These are phyloP conservation scores for Agrocybe praecox DNA, from an alignment of 768 basidiomycete species.

Conservation along the genomic window DNA sequence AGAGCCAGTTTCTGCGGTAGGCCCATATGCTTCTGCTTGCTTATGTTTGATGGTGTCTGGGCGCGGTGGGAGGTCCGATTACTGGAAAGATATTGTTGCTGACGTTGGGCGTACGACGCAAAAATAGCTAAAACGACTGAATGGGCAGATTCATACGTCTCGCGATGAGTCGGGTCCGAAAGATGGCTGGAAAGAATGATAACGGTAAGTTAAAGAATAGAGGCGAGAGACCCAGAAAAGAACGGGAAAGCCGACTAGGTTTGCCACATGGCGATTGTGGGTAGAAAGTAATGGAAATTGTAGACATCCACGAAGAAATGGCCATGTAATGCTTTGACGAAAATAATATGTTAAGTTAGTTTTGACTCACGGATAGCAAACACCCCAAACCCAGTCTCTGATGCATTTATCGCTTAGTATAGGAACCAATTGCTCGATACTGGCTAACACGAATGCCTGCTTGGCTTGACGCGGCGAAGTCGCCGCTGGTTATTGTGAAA, in stretches of 20 bases:
- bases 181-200: slow-evolving; percentile 53
- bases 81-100: slow-evolving; percentile 21
- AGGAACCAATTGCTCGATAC: slow-evolving; percentile 78
- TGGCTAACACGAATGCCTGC: slow-evolving; percentile 68
- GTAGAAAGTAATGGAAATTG: too few relatives aligned
- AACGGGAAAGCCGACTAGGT: not conserved
- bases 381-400: slow-evolving; percentile 54
- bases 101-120: slow-evolving; percentile 54
- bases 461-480: slow-evolving; percentile 36
- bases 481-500: slow-evolving; percentile 19
- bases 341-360: too few relatives aligned
- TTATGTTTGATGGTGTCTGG: not conserved
- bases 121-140: slow-evolving; percentile 81
- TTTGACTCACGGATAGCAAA: slow-evolving; percentile 60
- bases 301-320: too few relatives aligned
- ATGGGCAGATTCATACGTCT: slow-evolving; percentile 87
- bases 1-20: slow-evolving; percentile 2
- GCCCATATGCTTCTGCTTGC: slow-evolving; percentile 4
- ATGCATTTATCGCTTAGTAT: slow-evolving; percentile 56
- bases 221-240: not conserved
- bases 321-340: too few relatives aligned
- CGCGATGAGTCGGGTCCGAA: slow-evolving; percentile 58
- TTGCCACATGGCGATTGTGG: too few relatives aligned
- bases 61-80: slow-evolving; percentile 9
- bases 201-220: slow-evolving; percentile 1